Base-by-base conservation (phyloP, 179 eudicot species). In the Nepenthes alata region DNA sequence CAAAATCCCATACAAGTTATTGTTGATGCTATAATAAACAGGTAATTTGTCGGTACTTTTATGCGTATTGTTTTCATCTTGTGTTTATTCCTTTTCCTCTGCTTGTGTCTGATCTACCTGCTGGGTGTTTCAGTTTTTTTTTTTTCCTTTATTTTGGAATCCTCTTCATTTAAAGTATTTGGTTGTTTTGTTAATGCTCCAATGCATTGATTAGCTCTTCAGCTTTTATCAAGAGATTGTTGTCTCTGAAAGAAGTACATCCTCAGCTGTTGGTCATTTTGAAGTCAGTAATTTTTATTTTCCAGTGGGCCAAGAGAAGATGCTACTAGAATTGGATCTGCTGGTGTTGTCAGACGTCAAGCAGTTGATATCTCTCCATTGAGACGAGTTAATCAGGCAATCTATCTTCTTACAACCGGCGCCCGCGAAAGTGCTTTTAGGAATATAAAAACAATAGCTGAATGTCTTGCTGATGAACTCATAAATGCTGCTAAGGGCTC, bases 401-500 rank as follows among this genome's bases (percentile, higher is more conserved):
- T 91, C 7, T 91, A 88, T 58, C 88, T 91, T 39, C 75, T 91
- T 1, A 88, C 96, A 5, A 88, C 96, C 0, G 96, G 91, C 16
- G 96, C 97, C 7, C 94, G 97, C 69, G 97, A 91, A 68, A 82
- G 90, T 80, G 90, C 96, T 25, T 91, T 91, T 74, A 80, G 97
- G 80, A 91, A 91, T 80, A 77, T 91, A 58, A 91, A 91, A 77
- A 88, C 96, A 14, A 90, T 90, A 16, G 90, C 96, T 50, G 97
- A 90, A 67, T 90, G 97, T 61, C 86, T 91, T 68, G 97, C 97
- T 41, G 97, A 91, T 77, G 97, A 90, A 52, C 94, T 90, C 6
- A 90, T 91, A 59, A 91, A 91, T 82, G 97, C 97, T 12, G 94
- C 94, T 52, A 91, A 91, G 83, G 97, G 97, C 4, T 91, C 97